Evolutionary conservation across 495 filamentous ascomycete species (phyloP), one percentile per base, ranked within the genome.

Genomic region (Annulohypoxylon maeteangense): DNA sequence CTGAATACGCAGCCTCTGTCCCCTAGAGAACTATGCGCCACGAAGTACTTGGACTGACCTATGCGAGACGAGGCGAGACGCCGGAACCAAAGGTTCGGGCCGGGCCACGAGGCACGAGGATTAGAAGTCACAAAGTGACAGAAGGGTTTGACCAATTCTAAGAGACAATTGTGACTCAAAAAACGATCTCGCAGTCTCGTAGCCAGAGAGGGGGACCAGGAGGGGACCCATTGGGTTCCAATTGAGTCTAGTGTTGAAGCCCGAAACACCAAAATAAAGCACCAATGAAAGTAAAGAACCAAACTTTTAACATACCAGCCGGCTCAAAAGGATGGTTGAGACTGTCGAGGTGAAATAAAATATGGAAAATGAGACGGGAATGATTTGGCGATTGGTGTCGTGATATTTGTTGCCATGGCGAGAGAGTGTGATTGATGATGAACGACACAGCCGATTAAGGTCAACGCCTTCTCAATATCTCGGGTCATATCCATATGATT

Each of bases 81-180:
- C 70, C 56, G 56, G 70, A 72, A 48, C 70, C 70, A 68, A 57
- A 65, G 60, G 70, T 68, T 25, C 70, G 70, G 70, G 70, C 70
- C 70, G 70, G 64, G 65, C 70, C 70, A 72, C 70, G 70, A 72
- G 65, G 47, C 56, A 65, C 65, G 61, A 72, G 70, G 70, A 60
- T 65, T 50, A 57, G 54, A 63, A 61, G 36, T 12, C 16, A 44
- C 36, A 20, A 44, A 44, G 40, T 50, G 47, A 42, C 36, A 57
- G 20, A 40, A 65, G 51, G 14, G 16, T 27, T 53, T 68, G 58
- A 29, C 65, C 65, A 72, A 72, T 72, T 72, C 59, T 7, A 65
- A 72, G 60, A 53, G 44, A 68, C 55, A 65, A 72, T 72, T 53
- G 65, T 72, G 65, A 68, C 54, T 48, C 23, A 67, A 68, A 65